Conservation (phyloP, 2,329 filamentous ascomycete species). For the Stenocarpella maydis region DNA sequence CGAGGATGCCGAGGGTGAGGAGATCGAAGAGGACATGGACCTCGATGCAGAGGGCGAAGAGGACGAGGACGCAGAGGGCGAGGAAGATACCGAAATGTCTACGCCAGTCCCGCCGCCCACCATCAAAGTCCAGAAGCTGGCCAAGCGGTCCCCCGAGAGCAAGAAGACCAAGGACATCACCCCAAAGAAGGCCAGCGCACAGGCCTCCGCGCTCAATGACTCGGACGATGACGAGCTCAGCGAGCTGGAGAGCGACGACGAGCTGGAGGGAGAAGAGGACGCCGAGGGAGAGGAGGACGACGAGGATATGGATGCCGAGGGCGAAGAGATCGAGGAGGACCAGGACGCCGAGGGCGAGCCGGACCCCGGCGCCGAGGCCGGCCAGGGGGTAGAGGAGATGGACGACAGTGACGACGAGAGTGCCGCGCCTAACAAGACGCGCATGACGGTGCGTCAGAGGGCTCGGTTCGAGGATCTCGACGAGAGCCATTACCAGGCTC, state of each 20-base stretch:
- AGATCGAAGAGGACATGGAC: slow-evolving; percentile 50
- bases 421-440: slow-evolving; percentile 61
- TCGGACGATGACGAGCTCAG: slow-evolving; percentile 65
- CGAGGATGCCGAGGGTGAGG: slow-evolving; percentile 49
- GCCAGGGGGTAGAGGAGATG: slow-evolving; percentile 42
- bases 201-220: slow-evolving; percentile 50
- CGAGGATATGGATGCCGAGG: slow-evolving; percentile 51
- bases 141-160: slow-evolving; percentile 41
- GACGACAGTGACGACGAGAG: slow-evolving; percentile 54
- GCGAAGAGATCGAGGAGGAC: slow-evolving; percentile 48
- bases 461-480: slow-evolving; percentile 65
- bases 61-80: slow-evolving; percentile 56
- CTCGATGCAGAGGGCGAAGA: slow-evolving; percentile 55
- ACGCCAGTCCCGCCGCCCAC: slow-evolving; percentile 48
- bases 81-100: slow-evolving; percentile 56
- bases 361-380: slow-evolving; percentile 47
- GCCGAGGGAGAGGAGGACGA: slow-evolving; percentile 48
- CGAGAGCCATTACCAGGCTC: slow-evolving; percentile 64
- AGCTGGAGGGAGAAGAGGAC: slow-evolving; percentile 46
- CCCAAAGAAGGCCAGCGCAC: slow-evolving; percentile 31
- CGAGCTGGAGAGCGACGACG: slow-evolving; percentile 63
- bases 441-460: slow-evolving; percentile 68
- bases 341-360: slow-evolving; percentile 46
- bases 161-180: slow-evolving; percentile 48
- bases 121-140: slow-evolving; percentile 59